These are phyloP conservation scores for Penicillium crystallinum DNA, from an alignment of 495 filamentous ascomycete genomes.

Conservation along the genomic window DNA sequence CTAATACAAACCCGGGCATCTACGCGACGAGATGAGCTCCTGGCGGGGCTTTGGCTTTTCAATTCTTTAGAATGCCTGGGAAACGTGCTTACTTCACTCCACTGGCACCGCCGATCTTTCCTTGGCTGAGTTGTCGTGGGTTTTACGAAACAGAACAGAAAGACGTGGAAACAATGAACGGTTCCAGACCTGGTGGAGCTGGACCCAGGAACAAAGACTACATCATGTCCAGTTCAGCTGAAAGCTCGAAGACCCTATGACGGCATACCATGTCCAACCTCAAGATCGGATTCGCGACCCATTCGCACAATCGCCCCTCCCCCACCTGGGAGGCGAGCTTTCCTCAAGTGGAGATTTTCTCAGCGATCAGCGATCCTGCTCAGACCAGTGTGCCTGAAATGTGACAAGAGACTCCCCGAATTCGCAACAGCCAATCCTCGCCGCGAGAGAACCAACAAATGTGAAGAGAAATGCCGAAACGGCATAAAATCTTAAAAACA, in stretches of 20 bases:
- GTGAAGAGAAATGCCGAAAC: not conserved
- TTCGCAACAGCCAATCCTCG: slow-evolving; percentile 1
- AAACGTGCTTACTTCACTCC: slow-evolving; percentile 5
- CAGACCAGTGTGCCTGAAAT: not conserved
- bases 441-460: not conserved
- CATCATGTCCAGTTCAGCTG: not conserved
- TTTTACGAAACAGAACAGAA: not conserved
- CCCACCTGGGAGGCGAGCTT: not conserved
- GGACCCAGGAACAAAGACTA: not conserved
- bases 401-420: not conserved
- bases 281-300: not conserved
- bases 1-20: not conserved
- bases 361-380: slow-evolving; percentile 7
- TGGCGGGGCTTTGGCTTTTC: slow-evolving; percentile 1
- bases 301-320: not conserved
- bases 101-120: slow-evolving; percentile 9
- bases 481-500: not conserved
- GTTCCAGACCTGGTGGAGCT: not conserved
- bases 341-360: not conserved
- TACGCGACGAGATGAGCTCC: slow-evolving; percentile 1
- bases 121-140: not conserved
- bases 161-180: not conserved
- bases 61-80: not conserved
- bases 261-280: not conserved
- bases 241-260: not conserved